Base-by-base conservation (phyloP, 805 yeast species). In the Ogataea glucozyma region DNA sequence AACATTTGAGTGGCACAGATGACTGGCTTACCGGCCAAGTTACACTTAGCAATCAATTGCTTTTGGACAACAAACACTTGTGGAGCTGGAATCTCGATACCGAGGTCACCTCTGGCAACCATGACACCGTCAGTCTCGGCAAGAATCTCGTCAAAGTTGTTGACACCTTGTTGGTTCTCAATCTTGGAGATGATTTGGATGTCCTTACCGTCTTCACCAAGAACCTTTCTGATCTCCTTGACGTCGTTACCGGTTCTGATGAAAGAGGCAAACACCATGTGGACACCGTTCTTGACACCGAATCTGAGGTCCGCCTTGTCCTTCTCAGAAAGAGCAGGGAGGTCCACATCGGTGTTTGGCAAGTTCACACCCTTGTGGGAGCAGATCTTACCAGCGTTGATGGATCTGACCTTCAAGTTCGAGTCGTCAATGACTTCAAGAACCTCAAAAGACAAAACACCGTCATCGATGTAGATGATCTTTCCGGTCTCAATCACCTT, bases 41-140 rank as follows among this genome's bases (percentile, higher is more conserved):
- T 95, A 80, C 96, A 93, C 78, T 93, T 93, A 66, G 99, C 98
- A 69, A 93, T 91, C 75, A 93, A 79, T 78, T 90, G 96, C 81
- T 93, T 93, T 78, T 93, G 99, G 60, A 90, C 98, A 61, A 93
- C 89, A 70, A 93, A 90, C 52, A 93, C 99, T 76, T 90, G 95
- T 54, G 97, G 91, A 56, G 99, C 98, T 57, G 98, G 98, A 64
- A 93, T 93, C 78, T 93, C 99, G 65, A 93, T 93, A 80, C 99
- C 99, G 63, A 93, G 80, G 72, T 93, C 99, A 79, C 99, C 99
- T 76, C 99, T 85, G 64, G 99, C 99, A 69, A 93, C 98, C 99
- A 93, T 93, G 65, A 93, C 97, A 78, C 98, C 99, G 69, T 93
- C 99, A 52, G 99, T 93, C 71, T 83, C 96, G 62, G 69, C 69